Base-by-base conservation (phyloP, 2,329 filamentous ascomycete genomes). In the Fusarium xyrophilum region DNA sequence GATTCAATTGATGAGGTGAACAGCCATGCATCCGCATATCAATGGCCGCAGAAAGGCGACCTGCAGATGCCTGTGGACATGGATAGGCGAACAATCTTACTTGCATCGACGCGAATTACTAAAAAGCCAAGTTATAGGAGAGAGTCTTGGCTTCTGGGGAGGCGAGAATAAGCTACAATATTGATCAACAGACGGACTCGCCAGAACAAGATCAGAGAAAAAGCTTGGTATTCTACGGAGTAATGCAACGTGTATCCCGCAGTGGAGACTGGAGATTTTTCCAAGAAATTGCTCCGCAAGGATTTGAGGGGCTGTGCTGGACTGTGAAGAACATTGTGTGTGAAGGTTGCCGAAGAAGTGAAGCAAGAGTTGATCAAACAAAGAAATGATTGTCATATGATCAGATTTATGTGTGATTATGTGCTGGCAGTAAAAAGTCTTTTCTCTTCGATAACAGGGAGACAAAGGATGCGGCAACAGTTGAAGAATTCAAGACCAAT, bases 161-260 rank as follows among this genome's bases (percentile, higher is more conserved):
- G 25, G 36, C 33, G 35, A 44, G 35, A 52, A 47, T 61, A 60
- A 60, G 38, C 53, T 48, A 48, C 21, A 56, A 43, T 61, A 30
- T 36, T 47, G 67, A 64, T 70, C 66, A 69, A 69, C 67, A 60
- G 32, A 55, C 56, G 36, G 65, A 56, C 56, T 62, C 61, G 44
- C 42, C 43, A 58, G 47, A 54, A 36, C 13, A 27, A 67, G 68
- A 71, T 67, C 63, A 60, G 32, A 62, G 54, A 69, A 72, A 70
- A 73, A 63, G 70, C 70, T 72, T 72, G 70, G 70, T 73, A 60
- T 52, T 61, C 48, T 72, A n/a, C n/a, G n/a, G n/a, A n/a, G n/a
- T n/a, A 72, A 70, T 56, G 60, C 40, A 58, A 71, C 65, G 43
- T 54, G 56, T 67, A 53, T 58, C 54, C 61, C 55, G 62, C 52